Base-by-base conservation (phyloP, 306 rosid genomes). In the Cicer judaicum region DNA sequence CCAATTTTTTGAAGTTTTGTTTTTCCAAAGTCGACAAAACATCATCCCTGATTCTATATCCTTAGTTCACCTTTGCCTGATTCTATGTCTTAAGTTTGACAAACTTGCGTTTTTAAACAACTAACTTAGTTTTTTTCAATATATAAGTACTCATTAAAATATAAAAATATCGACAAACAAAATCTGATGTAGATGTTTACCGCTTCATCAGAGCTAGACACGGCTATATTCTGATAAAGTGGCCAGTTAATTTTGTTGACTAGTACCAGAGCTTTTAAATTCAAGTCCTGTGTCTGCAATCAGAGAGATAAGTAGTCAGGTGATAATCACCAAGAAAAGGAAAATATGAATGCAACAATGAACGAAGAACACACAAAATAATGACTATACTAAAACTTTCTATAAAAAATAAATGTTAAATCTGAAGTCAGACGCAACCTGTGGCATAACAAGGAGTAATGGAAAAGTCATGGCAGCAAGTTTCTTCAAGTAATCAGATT, bases 171-270 rank as follows among this genome's bases (percentile, higher is more conserved):
- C 44, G 46, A 75, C 18, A 80, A 68, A 67, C 29, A 13, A 52
- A 56, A 66, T 53, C 56, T 9, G 14, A 72, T 59, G 44, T 11
- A 63, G 41, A 73, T 68, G 81, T 68, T 69, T 83, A 93, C 98
- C 87, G 0, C 60, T 60, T 86, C 86, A 70, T 71, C 71, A 64
- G 75, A 42, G 34, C 81, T 44, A 76, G 79, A 82, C 67, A 43
- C 77, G 41, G 77, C 80, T 74, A 93, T 84, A 79, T 87, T 82
- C 81, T 47, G 81, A 82, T 81, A 93, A 73, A 90, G 89, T 36
- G 92, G 88, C 94, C 98, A 93, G 13, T 83, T 85, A 40, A 86
- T 78, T 82, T 82, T 79, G 83, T 87, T 84, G 44, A 89, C 89
- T 24, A 85, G 68, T 80, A 75, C 86, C 80, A 93, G 65, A 38